Evolutionary conservation across 495 filamentous ascomycete species (phyloP), one percentile per base, ranked within the genome.

Genomic region (Trichoderma reesei): DNA sequence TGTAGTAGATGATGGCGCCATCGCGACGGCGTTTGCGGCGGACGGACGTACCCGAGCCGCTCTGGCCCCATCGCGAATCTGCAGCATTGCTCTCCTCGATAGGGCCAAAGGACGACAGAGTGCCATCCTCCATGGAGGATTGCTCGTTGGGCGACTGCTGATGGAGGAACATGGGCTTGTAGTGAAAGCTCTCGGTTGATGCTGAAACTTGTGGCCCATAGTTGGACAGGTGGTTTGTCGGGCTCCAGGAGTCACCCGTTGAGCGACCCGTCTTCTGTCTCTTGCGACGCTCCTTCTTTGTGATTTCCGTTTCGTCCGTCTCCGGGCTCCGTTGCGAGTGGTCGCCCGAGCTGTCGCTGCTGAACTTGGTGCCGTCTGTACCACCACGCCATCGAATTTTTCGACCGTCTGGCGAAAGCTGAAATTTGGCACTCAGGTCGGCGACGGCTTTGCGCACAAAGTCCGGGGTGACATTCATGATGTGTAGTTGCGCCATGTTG

Each of bases 1-100:
- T 88, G 72, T 92, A 93, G 70, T 88, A 93, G 59, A 91, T 88
- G 67, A 92, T 90, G 20, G 90, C 86, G 13, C 90, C 90, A 68
- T 84, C 86, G 18, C 79, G 79, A 13, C 73, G 76, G 41, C 73
- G 76, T 61, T 68, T 78, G 66, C 74, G 75, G 62, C 78, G 74
- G 61, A 75, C 74, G 33, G 73, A 71, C 2, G 38, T 20, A 56
- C 75, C 78, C 36, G 72, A 80, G 46, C 77, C 74, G 66, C 76
- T 80, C 37, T 73, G 74, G 42, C 71, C 73, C 73, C 71, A 76
- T 63, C 66, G 68, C 31, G 76, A 78, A 48, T 67, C 60, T 68
- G 69, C 74, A 67, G 69, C 74, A 67, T 75, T 78, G 69, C 74
- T 78, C 54, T 74, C 78, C 46, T 76, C 74, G 6, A 64, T 70